Evolutionary conservation across 768 basidiomycete genomes (phyloP), one percentile per base, ranked within the genome.

Genomic region (Phaffia tasmanica): DNA sequence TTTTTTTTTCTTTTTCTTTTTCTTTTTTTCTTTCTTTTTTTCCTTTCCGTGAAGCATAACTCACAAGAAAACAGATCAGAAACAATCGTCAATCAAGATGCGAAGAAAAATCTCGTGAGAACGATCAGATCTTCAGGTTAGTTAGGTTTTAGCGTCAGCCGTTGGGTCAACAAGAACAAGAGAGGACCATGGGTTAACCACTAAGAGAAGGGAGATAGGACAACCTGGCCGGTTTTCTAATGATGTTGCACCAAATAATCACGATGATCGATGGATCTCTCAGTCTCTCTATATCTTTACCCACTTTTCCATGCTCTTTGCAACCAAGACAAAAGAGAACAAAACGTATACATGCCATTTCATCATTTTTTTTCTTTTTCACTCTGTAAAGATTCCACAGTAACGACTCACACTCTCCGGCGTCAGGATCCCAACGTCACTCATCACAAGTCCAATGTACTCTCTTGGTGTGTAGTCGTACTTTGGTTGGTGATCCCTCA

Each of bases 401-500:
- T 47, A 62, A 32, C 54, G 32, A 15, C 29, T 35, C 1, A 64
- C 63, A n/a, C 54, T 46, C 62, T 69, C 67, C 16, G 67, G 67
- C 35, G 67, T 69, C 70, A 93, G 80, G 72, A 89, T 88, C 25
- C 94, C 94, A 51, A 97, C 85, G 72, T 98, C 94, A 65, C 88
- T 90, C 74, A 97, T 88, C 48, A 98, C 89, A 48, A 97, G 82
- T 47, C 89, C 87, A 70, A 97, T 94, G 70, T 94, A 79, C 79
- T 97, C 91, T 63, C 93, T 89, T 4, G 89, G 86, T 63, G 94
- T 97, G 75, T 95, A 92, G 76, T 98, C 94, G 51, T 94, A 89
- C 72, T 86, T 83, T 9, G 93, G 94, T 76, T 86, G 89, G 74
- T 83, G 81, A 56, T 83, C 83, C 71, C 90, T 84, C 79, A 91